Evolutionary conservation across 2,329 filamentous ascomycete species (phyloP), one percentile per base, ranked within the genome.

Genomic region (Colletotrichum sojae): DNA sequence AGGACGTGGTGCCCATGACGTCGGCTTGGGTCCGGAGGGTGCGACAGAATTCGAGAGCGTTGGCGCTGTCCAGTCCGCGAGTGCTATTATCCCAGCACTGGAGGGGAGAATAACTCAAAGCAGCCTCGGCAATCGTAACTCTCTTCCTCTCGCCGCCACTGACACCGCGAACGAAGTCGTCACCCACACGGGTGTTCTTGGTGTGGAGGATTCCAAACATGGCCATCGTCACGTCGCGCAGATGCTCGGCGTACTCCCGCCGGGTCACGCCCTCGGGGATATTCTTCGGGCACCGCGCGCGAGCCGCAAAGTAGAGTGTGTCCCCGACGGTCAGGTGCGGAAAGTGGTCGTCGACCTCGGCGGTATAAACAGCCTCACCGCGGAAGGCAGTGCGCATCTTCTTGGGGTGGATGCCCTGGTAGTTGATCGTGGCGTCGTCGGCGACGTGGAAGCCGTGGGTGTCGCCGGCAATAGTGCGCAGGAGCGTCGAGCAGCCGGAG

Each of bases 281-380:
- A 39, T 80, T 76, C 49, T 81, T 80, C 0, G 86, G 86, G 20
- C 84, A 82, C 64, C 86, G 78, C 18, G 88, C 86, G 9, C 84
- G 81, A 5, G 89, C 88, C n/a, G 89, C 89, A 63, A 90, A 90
- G 70, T 84, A 85, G 15, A 91, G 81, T 0, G 89, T 91, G 72
- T 91, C 86, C 62, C 87, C 87, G 15, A 91, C 88, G 3, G 84
- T 86, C 71, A 91, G 76, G 73, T 84, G 83, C 1, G 88, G 86
- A 71, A 90, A 90, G 75, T 90, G 88, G 10, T 88, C 85, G 73
- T 92, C 90, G 15, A 89, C 88, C 76, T 91, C 89, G 48, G 89
- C 88, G 0, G 88, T 90, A 77, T 91, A 92, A 73, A 91, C 91
- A 43, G 88, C 87, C 76, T 92, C 89, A 54, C 90, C 89, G 88